Base-by-base conservation (phyloP, 768 basidiomycete species). In the Lyophyllum decastes region DNA sequence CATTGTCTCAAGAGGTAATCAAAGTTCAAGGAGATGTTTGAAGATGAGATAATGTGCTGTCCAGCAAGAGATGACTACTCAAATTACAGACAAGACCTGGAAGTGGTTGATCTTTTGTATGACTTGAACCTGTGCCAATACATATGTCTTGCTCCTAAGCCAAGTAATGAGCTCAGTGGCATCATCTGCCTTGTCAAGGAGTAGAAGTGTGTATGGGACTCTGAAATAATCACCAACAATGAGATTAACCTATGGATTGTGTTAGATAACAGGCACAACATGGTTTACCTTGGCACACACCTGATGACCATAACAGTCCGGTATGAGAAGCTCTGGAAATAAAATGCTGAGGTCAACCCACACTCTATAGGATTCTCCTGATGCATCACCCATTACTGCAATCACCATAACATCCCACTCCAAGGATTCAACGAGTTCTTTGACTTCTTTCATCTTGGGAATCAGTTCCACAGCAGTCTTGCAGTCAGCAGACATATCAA, bases 361-460 rank as follows among this genome's bases (percentile, higher is more conserved):
- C 19, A 70, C 70, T 55, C 71, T 71, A 7, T 38, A n/a, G 11
- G 70, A 69, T 48, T 78, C 74, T 6, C 73, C 77, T 6, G 66
- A 72, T 25, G 73, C 70, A 70, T 78, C 73, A 4, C 70, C 68
- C 19, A 62, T 67, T 25, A 71, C 47, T 19, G 70, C 75, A 45
- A 75, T 60, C 0, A 76, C 53, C 11, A 26, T 64, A 6, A 67
- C 57, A 3, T 55, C 52, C 71, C 68, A 77, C 3, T 72, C 49
- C 10, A 10, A 30, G 0, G 52, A 57, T 41, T 72, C 55, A 2
- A 76, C 59, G 16, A 49, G 45, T 4, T 48, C 26, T 0, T 66
- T 65, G 1, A 62, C 59, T 9, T 53, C 50, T 4, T 59, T 22
- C 10, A 76, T 53, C 8, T 61, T 61, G 17, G 52, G 53, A 8